Conservation (phyloP, 148 eudicot species). For the Amaranthus hypochondriacus region DNA sequence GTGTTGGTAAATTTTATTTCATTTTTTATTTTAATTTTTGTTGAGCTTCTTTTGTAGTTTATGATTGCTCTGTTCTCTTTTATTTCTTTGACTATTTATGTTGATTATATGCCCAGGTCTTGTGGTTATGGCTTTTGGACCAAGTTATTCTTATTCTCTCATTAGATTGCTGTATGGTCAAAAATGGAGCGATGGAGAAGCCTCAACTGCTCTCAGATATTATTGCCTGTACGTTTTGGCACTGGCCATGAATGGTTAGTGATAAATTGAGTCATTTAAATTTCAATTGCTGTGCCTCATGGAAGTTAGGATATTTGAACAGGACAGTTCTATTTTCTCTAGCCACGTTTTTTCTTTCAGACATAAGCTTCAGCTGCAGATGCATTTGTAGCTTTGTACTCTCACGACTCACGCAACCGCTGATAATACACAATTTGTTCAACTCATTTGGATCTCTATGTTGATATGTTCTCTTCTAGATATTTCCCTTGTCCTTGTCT, state of each 20-base stretch:
- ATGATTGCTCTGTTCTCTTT: too few species aligned
- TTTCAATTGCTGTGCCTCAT: background rate
- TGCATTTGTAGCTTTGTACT: background rate
- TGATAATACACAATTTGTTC: background rate
- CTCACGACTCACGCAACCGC: background rate
- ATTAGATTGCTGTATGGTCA: constrained; percentile 85
- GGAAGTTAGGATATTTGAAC: background rate
- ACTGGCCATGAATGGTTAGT: constrained; percentile 87
- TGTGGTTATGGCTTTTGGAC: constrained; percentile 85
- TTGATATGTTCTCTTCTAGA: background rate
- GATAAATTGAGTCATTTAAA: background rate
- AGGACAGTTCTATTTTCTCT: background rate
- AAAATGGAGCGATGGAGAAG: constrained; percentile 99
- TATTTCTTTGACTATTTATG: background rate
- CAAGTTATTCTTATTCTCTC: constrained; percentile 90
- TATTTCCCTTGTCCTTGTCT: too few species aligned
- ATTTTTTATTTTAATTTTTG: too few species aligned
- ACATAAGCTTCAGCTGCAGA: background rate
- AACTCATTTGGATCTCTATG: background rate
- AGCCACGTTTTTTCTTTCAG: background rate
- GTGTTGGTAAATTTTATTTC: too few species aligned
- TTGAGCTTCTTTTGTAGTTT: background rate
- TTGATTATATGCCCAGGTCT: constrained; percentile 42
- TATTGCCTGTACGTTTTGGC: constrained; percentile 76
- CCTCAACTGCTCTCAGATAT: constrained; percentile 74